Evolutionary conservation across 2,329 filamentous ascomycete species (phyloP).

Genomic region (Monilinia aucupariae): DNA sequence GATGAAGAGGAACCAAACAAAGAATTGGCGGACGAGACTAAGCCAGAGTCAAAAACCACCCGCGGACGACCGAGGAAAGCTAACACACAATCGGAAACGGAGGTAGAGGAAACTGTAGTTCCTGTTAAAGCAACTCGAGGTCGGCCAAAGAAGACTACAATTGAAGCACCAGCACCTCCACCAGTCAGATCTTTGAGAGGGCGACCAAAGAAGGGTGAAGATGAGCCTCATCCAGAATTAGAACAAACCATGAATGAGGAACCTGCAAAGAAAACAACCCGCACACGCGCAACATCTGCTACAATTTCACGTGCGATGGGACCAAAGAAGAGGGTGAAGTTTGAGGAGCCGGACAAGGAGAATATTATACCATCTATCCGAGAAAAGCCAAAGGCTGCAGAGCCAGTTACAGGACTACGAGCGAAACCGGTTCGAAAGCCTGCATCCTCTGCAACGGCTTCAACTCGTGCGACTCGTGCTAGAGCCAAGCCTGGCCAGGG

Average conservation of each 20-base stretch:
- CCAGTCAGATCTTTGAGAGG: conserved; percentile 27
- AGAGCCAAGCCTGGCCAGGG: conserved; percentile 32
- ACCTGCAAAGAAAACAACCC: conserved; percentile 38
- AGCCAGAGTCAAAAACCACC: conserved; percentile 37
- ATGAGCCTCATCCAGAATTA: conserved; percentile 21
- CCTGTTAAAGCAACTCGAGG: conserved; percentile 40
- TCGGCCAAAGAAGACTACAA: conserved; percentile 40
- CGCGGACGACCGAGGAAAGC: conserved; percentile 46
- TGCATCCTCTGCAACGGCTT: conserved; percentile 30
- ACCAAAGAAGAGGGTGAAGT: conserved; percentile 57
- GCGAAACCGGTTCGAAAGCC: conserved; percentile 47
- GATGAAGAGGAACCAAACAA: conserved; percentile 35
- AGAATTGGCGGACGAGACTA: conserved; percentile 3
- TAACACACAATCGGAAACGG: conserved; percentile 27
- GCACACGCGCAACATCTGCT: conserved; percentile 34
- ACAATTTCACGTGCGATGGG: conserved; percentile 41
- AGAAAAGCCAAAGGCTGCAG: conserved; percentile 36
- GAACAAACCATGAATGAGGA: conserved; percentile 33
- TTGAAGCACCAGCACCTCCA: conserved; percentile 24
- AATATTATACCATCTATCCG: conserved; percentile 47
- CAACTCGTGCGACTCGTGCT: conserved; percentile 32
- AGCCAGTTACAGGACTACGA: conserved; percentile 38
- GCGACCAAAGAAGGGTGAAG: conserved; percentile 30
- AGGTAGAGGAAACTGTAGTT: conserved; percentile 23
- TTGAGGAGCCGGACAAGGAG: conserved; percentile 58